Evolutionary conservation across 768 basidiomycete species (phyloP).

Genomic region (Dioszegia crocea): DNA sequence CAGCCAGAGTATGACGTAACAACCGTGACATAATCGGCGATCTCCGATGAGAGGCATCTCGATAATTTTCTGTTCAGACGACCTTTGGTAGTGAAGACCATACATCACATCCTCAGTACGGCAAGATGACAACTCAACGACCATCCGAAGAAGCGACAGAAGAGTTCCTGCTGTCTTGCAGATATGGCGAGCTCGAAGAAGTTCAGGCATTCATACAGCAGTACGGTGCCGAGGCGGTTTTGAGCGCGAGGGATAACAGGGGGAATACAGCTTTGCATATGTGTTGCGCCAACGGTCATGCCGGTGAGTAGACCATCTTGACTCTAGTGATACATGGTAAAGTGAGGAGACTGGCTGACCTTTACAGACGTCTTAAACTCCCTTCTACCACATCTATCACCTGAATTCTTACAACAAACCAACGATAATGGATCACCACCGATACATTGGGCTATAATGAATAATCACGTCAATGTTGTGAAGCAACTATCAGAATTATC

Average conservation of each 20-base stretch:
- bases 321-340: neutral
- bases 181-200: conserved; percentile 84
- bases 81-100: too few species aligned
- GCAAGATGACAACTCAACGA: neutral
- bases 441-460: conserved; percentile 86
- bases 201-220: conserved; percentile 62
- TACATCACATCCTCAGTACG: too few species aligned
- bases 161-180: conserved; percentile 73
- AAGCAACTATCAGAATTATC: conserved; percentile 41
- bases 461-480: conserved; percentile 61
- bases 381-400: conserved; percentile 61
- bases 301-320: conserved; percentile 56
- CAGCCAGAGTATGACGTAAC: conserved; percentile 10
- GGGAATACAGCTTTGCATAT: conserved; percentile 81
- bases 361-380: conserved; percentile 66
- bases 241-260: conserved; percentile 63
- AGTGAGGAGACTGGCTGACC: neutral
- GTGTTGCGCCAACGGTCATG: conserved; percentile 82
- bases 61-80: neutral
- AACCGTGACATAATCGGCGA: neutral
- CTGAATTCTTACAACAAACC: conserved; percentile 59
- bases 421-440: conserved; percentile 76
- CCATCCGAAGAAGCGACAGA: conserved; percentile 53
- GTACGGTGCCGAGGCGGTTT: conserved; percentile 55
- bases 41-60: neutral